A percentile compares a stretch with the other conserved stretches of the same genome.
Conservation (phyloP, 1,284 basidiomycete species). For the Agaricales sp. region DNA sequence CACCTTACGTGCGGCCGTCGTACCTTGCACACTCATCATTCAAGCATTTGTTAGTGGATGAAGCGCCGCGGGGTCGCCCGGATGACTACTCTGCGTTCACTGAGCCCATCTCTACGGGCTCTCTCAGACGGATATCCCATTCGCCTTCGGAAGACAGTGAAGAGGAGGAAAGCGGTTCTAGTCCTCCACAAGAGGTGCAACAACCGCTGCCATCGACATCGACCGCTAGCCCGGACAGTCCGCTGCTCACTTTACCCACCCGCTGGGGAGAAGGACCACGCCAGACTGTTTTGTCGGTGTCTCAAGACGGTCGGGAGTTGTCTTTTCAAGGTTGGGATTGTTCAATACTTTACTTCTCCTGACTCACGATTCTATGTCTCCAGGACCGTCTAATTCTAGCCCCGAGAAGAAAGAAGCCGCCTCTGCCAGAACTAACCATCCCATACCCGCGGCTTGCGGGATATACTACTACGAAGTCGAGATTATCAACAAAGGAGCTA, state of each 20-base stretch:
- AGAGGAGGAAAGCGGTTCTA: slow-evolving; percentile 46
- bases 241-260: slow-evolving; percentile 52
- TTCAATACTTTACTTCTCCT: no score
- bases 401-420: slow-evolving; percentile 64
- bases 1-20: slow-evolving; percentile 35
- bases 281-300: slow-evolving; percentile 47
- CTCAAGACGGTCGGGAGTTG: slow-evolving; percentile 60
- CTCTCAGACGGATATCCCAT: slow-evolving; percentile 12
- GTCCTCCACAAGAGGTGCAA: slow-evolving; percentile 27
- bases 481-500: slow-evolving; percentile 60
- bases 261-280: slow-evolving; percentile 68
- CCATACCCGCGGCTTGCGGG: slow-evolving; percentile 75
- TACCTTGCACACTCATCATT: slow-evolving; percentile 70
- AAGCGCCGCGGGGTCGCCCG: slow-evolving; percentile 32
- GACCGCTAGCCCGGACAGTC: neutral
- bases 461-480: slow-evolving; percentile 89
- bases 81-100: slow-evolving; percentile 25
- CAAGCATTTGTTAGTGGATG: slow-evolving; percentile 56
- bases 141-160: slow-evolving; percentile 43
- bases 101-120: slow-evolving; percentile 13
- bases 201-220: no score
- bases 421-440: slow-evolving; percentile 61
- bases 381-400: slow-evolving; percentile 43
- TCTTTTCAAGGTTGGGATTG: slow-evolving; percentile 56
- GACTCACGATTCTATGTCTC: no score